Evolutionary conservation across 495 filamentous ascomycete species (phyloP).

Genomic region (Lepidopterella palustris): DNA sequence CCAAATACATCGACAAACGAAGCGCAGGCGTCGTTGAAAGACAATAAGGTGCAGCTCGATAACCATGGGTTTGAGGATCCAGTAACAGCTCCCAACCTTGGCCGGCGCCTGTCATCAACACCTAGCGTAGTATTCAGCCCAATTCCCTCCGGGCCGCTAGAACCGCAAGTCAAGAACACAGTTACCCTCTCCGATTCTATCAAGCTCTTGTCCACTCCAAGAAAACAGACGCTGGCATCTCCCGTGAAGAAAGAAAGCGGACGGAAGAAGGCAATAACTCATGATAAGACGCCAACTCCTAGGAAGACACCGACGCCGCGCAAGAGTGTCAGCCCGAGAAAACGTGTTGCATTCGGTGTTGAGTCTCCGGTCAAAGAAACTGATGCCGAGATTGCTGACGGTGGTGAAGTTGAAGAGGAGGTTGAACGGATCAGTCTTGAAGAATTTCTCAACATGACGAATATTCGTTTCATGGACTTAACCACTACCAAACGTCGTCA

Average conservation of each 20-base stretch:
- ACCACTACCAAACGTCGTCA: slow-evolving; percentile 85
- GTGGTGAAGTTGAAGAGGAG: slow-evolving; percentile 11
- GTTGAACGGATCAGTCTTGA: slow-evolving; percentile 73
- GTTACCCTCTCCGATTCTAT: slow-evolving; percentile 30
- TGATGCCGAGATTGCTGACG: background rate
- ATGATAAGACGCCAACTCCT: slow-evolving; percentile 25
- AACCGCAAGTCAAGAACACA: slow-evolving; percentile 24
- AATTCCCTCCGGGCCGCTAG: slow-evolving; percentile 6
- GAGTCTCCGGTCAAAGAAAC: slow-evolving; percentile 3
- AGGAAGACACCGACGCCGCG: slow-evolving; percentile 23
- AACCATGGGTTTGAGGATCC: slow-evolving; percentile 18
- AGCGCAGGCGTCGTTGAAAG: too few species aligned
- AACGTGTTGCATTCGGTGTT: slow-evolving; percentile 20
- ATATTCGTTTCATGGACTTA: slow-evolving; percentile 95
- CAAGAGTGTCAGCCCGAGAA: slow-evolving; percentile 22
- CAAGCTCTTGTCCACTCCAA: slow-evolving; percentile 36
- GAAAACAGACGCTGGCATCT: slow-evolving; percentile 24
- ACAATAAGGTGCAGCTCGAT: background rate
- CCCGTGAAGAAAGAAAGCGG: slow-evolving; percentile 21
- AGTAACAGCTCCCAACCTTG: slow-evolving; percentile 20
- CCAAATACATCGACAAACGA: slow-evolving; percentile 7
- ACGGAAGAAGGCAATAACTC: slow-evolving; percentile 34
- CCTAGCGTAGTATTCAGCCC: slow-evolving; percentile 26
- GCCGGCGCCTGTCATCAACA: slow-evolving; percentile 21
- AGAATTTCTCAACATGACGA: slow-evolving; percentile 90